phyloP scores from a whole-genome alignment of 257 asterid species.

The Lycium barbarum region DNA sequence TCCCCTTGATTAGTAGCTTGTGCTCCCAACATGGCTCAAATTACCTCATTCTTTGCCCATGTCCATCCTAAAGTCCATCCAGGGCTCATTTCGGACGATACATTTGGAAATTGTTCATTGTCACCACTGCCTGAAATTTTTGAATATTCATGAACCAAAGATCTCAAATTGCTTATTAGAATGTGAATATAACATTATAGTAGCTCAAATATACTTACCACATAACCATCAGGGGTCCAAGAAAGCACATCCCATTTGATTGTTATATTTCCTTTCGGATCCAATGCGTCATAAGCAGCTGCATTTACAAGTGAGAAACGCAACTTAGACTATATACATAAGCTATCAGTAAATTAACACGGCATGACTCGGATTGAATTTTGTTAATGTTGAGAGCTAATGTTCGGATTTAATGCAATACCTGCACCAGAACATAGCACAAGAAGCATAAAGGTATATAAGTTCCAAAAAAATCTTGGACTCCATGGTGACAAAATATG shows the following conservation, averaged over 20 bases:
- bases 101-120: slow-evolving; percentile 41
- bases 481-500: neutral
- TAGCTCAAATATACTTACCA: neutral
- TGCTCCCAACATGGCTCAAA: slow-evolving; percentile 42
- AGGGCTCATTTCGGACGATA: slow-evolving; percentile 33
- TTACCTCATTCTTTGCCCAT: slow-evolving; percentile 40
- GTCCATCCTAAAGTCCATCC: slow-evolving; percentile 49
- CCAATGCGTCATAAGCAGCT: slow-evolving; percentile 37
- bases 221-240: slow-evolving; percentile 44
- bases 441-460: neutral
- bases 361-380: neutral
- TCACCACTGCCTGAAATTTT: slow-evolving; percentile 35
- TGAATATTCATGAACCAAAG: neutral
- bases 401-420: neutral
- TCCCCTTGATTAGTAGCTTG: slow-evolving; percentile 39
- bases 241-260: slow-evolving; percentile 39
- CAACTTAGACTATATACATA: neutral
- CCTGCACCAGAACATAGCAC: slow-evolving; percentile 25
- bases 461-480: neutral
- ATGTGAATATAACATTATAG: neutral
- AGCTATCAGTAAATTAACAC: neutral
- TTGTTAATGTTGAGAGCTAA: neutral
- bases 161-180: neutral
- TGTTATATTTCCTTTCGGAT: slow-evolving; percentile 37
- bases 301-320: neutral